Base-by-base conservation (phyloP, 768 basidiomycete species). In the Suillus ampliporus region DNA sequence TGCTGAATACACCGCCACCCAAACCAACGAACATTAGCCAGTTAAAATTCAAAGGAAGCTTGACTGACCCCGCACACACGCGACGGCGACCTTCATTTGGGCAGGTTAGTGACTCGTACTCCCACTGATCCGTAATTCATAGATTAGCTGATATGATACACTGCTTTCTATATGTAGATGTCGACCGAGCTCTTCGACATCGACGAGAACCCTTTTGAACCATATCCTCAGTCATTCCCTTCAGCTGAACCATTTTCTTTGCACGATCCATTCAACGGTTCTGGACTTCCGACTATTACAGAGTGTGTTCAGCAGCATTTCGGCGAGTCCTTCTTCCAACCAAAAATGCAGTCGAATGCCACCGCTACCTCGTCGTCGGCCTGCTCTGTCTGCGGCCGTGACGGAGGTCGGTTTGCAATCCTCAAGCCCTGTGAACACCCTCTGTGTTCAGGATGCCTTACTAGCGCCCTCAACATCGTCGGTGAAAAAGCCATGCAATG, bases 401-500 rank as follows among this genome's bases (percentile, higher is more conserved):
- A 74, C 44, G 74, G 77, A 48, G 79, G 74, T 61, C 80, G 68
- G 23, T 79, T 92, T 41, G 92, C 89, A 1, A 80, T 91, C 64
- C 83, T 95, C 21, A 82, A 84, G 26, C 92, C 93, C 0, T 95
- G 93, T 74, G 72, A 77, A 7, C 93, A 95, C 72, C 82, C 89
- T 1, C 79, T 94, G 2, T 95, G 93, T 71, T 90, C 91, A 3
- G 83, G 83, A 11, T 95, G 93, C 70, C 81, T 95, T 60, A 95
- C 93, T 1, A 92, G 91, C 57, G 90, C 91, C 9, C 80, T 95
- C 57, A 95, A 95, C 67, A 94, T 94, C 57, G 93, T 94, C 19
- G 92, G 92, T 8, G 92, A 95, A 75, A 94, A 94, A 71, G 89
- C 91, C 62, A 91, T 94, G 85, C 85, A 88, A 63, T 95, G 93